phyloP scores from a whole-genome alignment of 2,329 filamentous ascomycete species.

The Verticillium tricorpus region DNA sequence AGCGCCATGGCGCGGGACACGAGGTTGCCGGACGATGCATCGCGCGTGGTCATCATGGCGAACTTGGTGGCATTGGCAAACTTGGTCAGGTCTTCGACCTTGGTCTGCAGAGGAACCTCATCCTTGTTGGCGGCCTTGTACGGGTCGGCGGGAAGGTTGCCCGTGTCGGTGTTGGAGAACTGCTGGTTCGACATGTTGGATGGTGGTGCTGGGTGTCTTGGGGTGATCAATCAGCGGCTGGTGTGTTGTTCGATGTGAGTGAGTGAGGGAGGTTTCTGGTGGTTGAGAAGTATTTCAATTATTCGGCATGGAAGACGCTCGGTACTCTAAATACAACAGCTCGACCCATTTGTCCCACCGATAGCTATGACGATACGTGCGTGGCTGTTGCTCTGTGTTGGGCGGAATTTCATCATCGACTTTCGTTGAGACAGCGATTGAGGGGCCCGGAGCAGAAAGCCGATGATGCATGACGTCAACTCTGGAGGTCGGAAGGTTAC shows the following conservation, averaged over 20 bases:
- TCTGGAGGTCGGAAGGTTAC: not conserved
- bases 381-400: not conserved
- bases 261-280: too few species aligned
- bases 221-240: too few species aligned
- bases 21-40: conserved; percentile 58
- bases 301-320: not conserved
- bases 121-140: conserved; percentile 72
- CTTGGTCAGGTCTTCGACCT: conserved; percentile 66
- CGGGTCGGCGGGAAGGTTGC: conserved; percentile 64
- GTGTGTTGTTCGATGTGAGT: too few species aligned
- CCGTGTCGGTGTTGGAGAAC: conserved; percentile 57
- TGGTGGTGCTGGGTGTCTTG: not conserved
- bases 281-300: too few species aligned
- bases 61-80: conserved; percentile 76
- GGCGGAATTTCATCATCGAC: not conserved
- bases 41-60: conserved; percentile 82
- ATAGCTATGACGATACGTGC: not conserved
- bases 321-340: not conserved
- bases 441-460: not conserved
- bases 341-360: not conserved
- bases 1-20: conserved; percentile 84
- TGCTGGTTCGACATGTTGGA: conserved; percentile 16
- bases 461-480: not conserved
- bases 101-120: conserved; percentile 61
- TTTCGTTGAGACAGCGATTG: not conserved